Evolutionary conservation across 495 filamentous ascomycete species (phyloP).

Genomic region (Saxophila tyrrhenica): DNA sequence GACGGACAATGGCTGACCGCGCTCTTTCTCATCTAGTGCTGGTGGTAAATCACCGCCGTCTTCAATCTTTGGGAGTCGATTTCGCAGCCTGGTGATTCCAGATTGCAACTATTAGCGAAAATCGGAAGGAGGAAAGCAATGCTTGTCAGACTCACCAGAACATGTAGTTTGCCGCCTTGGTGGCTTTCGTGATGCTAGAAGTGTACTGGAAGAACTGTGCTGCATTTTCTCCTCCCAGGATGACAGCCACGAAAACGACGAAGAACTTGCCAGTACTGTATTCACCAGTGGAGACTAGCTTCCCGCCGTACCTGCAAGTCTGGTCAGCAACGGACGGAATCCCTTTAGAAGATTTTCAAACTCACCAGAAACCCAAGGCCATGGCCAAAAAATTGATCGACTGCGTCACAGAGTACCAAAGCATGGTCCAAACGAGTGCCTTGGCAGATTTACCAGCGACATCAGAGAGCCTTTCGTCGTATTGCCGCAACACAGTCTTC

Average conservation of each 20-base stretch:
- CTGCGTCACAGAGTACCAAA: constrained; percentile 23
- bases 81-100: constrained; percentile 33
- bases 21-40: constrained; percentile 18
- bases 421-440: background rate
- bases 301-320: no score
- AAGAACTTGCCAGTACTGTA: constrained; percentile 41
- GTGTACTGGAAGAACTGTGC: constrained; percentile 43
- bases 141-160: no score
- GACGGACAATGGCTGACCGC: constrained; percentile 39
- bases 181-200: constrained; percentile 34
- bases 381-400: constrained; percentile 34
- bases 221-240: constrained; percentile 45
- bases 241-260: constrained; percentile 46
- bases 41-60: constrained; percentile 24
- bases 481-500: constrained; percentile 4
- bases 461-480: background rate
- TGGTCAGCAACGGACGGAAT: no score
- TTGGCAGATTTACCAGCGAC: background rate
- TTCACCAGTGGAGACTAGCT: constrained; percentile 40
- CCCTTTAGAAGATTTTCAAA: no score
- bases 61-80: constrained; percentile 26
- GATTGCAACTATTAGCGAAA: no score
- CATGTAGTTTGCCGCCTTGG: constrained; percentile 31
- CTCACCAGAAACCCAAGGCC: constrained; percentile 43
- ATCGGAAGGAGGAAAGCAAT: no score